Evolutionary conservation across 164 flowering plant species (phyloP), one percentile per base, ranked within the genome.

Genomic region (Litsea cubeba): DNA sequence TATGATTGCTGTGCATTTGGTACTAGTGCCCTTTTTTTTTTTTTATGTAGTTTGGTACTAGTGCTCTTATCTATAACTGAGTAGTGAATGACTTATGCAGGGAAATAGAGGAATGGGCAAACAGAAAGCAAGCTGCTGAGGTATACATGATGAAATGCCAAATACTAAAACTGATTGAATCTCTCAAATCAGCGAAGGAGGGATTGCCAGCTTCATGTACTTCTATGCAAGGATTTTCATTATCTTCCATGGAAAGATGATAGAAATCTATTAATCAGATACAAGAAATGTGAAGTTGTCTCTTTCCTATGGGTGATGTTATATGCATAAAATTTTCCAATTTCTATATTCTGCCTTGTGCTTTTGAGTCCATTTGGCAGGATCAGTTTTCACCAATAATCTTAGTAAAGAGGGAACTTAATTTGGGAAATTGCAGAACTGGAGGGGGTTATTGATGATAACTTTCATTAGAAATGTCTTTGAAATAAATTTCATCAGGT

Each of bases 71-170:
- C 60, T 20, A 54, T 54, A 17, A 54, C 60, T 3, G 12, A 7
- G 68, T 10, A 50, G 24, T 50, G 35, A 11, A 18, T 70, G n/a
- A 58, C 50, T 32, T 57, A 18, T 77, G 80, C 80, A 82, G 84
- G 76, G 67, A 72, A 71, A 17, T 79, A 62, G 79, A 72, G 71
- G 77, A 82, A 73, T 77, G 82, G 84, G 60, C 70, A 70, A 71
- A 73, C 64, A 80, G 74, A 72, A 82, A 71, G 49, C 72, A 80
- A 74, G 83, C 81, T 18, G 74, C 76, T 35, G 82, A 82, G 67
- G 67, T 78, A 32, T 80, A 73, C 74, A 82, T 82, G 84, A 67
- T 79, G 58, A n/a, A 66, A 62, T 69, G 72, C 50, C 81, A 80
- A 70, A 72, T 76, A 67, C 35, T 67, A 65, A 76, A 76, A 49